Conservation (phyloP, 345 rosid genomes). For the Fremontodendron californicum region DNA sequence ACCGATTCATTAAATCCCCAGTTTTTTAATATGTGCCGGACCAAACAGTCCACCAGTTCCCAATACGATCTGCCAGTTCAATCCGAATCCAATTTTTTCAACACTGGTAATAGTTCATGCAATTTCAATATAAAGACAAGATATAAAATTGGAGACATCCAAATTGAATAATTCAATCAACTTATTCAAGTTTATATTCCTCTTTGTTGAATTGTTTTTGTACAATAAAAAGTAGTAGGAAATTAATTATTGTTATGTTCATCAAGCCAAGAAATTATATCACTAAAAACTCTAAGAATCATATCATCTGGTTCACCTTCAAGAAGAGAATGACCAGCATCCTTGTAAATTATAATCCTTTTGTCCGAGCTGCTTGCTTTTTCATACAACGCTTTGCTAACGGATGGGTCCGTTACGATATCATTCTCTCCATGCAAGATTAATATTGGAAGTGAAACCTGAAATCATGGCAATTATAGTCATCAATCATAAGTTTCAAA, state of each 20-base stretch:
- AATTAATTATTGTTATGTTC: conserved; percentile 37
- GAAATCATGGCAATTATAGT: conserved; percentile 3
- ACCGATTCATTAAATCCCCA: too few relatives aligned
- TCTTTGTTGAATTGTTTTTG: not conserved
- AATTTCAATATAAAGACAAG: not conserved
- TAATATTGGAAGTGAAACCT: conserved; percentile 81
- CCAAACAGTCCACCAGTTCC: too few relatives aligned
- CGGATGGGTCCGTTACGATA: conserved; percentile 77
- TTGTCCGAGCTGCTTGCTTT: conserved; percentile 82
- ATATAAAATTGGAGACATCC: not conserved
- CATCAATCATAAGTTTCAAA: not conserved
- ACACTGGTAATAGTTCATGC: not conserved
- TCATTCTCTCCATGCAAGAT: conserved; percentile 89
- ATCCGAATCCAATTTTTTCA: too few relatives aligned
- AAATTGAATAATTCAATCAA: not conserved
- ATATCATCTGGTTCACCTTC: conserved; percentile 91
- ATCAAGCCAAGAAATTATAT: conserved; percentile 80
- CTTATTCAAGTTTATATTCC: not conserved
- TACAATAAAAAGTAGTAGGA: not conserved
- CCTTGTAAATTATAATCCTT: conserved; percentile 56
- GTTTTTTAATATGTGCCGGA: too few relatives aligned
- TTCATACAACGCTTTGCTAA: conserved; percentile 74
- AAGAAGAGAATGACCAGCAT: conserved; percentile 67
- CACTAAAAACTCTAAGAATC: conserved; percentile 57
- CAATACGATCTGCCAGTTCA: too few relatives aligned